Percentiles rank a stretch among this genome's conserved stretches.
These are phyloP conservation scores for Sclerotinia borealis DNA, from an alignment of 2,329 filamentous ascomycete genomes.

Conservation along the genomic window DNA sequence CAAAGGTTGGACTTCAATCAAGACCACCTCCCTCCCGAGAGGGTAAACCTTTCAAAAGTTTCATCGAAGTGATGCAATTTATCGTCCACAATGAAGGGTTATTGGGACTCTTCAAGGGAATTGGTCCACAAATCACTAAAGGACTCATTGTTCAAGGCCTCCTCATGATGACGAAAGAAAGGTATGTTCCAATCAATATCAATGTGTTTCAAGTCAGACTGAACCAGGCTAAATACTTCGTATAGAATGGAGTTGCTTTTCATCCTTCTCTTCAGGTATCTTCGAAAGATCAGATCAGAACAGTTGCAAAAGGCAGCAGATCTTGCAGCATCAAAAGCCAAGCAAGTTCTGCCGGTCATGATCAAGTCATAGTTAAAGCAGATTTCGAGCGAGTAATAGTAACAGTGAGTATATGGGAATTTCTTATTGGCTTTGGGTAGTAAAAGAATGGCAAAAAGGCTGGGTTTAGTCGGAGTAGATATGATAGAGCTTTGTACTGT, in stretches of 20 bases:
- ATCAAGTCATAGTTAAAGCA: constrained; percentile 21
- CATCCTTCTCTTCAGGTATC: constrained; percentile 75
- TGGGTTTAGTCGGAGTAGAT: background rate
- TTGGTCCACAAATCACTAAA: constrained; percentile 88
- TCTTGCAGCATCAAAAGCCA: constrained; percentile 56
- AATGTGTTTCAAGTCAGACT: background rate
- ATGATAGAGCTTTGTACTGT: constrained; percentile 11
- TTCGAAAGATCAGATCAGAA: constrained; percentile 63
- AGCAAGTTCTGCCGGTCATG: constrained; percentile 26
- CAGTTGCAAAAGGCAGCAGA: constrained; percentile 63
- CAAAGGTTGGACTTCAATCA: constrained; percentile 94
- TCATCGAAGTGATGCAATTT: constrained; percentile 90
- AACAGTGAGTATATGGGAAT: constrained; percentile 8
- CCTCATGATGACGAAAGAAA: constrained; percentile 98
- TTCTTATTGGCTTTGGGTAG: background rate
- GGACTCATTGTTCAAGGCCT: constrained; percentile 90
- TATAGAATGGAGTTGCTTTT: constrained; percentile 80
- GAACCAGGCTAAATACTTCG: constrained; percentile 14
- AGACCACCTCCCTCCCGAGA: constrained; percentile 77
- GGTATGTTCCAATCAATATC: constrained; percentile 45
- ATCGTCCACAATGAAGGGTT: constrained; percentile 84
- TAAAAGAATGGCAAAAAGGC: background rate
- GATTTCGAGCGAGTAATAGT: background rate
- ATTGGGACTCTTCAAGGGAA: constrained; percentile 89
- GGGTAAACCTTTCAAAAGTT: constrained; percentile 89